A percentile compares a stretch with the other conserved stretches of the same genome.
Conservation (phyloP, 2,329 filamentous ascomycete species). For the Colletotrichum sp. region DNA sequence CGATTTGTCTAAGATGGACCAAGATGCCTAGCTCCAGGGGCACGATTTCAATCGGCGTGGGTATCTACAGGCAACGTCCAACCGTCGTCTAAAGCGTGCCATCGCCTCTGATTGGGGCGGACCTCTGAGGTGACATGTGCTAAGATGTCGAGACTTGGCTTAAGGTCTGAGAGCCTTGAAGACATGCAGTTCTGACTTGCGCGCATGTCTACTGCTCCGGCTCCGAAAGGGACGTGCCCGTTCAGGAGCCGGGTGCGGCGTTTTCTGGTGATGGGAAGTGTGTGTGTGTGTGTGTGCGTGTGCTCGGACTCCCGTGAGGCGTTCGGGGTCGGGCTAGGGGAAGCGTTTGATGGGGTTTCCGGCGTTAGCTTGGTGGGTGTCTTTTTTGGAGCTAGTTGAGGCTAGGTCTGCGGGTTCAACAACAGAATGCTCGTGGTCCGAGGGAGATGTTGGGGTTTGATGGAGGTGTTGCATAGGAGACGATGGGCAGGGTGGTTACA, state of each 20-base stretch:
- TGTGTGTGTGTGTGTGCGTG: neutral
- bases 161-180: neutral
- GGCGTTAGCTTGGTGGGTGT: neutral
- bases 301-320: neutral
- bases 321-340: neutral
- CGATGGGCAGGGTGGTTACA: neutral
- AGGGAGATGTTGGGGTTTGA: neutral
- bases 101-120: neutral
- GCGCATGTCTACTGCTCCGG: neutral
- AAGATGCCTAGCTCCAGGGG: neutral
- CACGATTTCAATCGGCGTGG: neutral
- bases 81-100: neutral
- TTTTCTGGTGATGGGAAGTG: neutral
- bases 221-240: neutral
- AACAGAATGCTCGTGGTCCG: neutral
- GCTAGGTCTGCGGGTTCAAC: neutral
- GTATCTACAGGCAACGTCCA: neutral
- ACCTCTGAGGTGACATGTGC: neutral
- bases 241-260: neutral
- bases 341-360: neutral
- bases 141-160: neutral
- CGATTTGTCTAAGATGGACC: neutral
- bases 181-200: neutral
- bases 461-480: neutral
- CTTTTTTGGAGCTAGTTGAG: neutral